Evolutionary conservation across 2,329 filamentous ascomycete genomes (phyloP).

Genomic region (Paecilomyces sp.): DNA sequence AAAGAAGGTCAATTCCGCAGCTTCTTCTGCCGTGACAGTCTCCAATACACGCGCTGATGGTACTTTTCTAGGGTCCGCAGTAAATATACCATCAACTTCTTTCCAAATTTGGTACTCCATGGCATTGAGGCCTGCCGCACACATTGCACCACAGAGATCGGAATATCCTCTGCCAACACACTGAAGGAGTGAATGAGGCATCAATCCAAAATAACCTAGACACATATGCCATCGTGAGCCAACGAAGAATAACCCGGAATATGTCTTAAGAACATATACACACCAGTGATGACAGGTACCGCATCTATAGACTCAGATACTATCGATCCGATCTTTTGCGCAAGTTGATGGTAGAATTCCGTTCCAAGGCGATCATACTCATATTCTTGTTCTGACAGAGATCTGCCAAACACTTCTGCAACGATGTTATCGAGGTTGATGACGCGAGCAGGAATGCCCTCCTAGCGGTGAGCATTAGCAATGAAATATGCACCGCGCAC

Average conservation of each 20-base stretch:
- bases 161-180: conserved; percentile 47
- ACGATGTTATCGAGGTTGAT: background rate
- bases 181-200: conserved; percentile 43
- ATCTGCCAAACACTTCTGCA: background rate
- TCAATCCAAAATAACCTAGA: conserved; percentile 41
- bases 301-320: background rate
- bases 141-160: background rate
- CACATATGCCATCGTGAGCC: conserved; percentile 32
- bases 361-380: background rate
- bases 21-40: conserved; percentile 44
- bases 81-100: conserved; percentile 51
- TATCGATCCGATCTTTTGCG: background rate
- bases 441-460: background rate
- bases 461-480: background rate
- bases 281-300: background rate
- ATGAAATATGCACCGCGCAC: too few relatives aligned
- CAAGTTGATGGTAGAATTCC: background rate
- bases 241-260: background rate
- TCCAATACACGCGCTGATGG: conserved; percentile 43
- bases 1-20: conserved; percentile 48
- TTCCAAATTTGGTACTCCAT: conserved; percentile 49
- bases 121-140: conserved; percentile 39
- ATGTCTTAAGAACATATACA: background rate
- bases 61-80: conserved; percentile 47
- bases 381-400: background rate